Conservation (phyloP, 805 yeast species). For the Metschnikowia corniflorae region DNA sequence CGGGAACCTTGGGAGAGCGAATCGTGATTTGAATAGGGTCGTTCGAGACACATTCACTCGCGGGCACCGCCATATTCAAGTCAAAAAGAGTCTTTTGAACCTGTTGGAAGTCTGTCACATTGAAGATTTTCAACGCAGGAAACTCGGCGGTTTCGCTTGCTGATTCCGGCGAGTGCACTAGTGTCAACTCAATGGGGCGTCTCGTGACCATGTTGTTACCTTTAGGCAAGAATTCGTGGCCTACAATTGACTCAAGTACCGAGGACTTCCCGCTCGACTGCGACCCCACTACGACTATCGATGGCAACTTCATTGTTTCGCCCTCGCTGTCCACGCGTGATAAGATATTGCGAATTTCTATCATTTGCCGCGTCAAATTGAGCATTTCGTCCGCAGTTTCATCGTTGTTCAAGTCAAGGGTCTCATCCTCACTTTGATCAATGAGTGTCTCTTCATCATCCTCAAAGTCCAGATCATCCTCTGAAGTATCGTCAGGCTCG, state of each 20-base stretch:
- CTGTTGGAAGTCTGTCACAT: constrained; percentile 80
- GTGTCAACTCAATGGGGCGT: constrained; percentile 92
- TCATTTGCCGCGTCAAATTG: constrained; percentile 91
- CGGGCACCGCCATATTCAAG: constrained; percentile 88
- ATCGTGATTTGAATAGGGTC: constrained; percentile 94
- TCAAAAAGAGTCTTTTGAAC: constrained; percentile 87
- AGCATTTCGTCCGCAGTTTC: constrained; percentile 77
- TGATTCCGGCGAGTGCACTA: constrained; percentile 76
- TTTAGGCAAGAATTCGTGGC: constrained; percentile 96
- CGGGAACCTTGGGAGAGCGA: constrained; percentile 84
- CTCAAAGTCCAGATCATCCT: constrained; percentile 42
- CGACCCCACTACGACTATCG: constrained; percentile 95
- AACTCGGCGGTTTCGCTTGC: constrained; percentile 90
- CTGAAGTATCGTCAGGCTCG: constrained; percentile 34
- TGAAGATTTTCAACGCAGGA: constrained; percentile 80
- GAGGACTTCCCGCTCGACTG: constrained; percentile 98
- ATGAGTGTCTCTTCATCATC: constrained; percentile 49
- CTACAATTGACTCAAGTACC: constrained; percentile 92
- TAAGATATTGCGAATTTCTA: constrained; percentile 82
- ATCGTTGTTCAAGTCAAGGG: constrained; percentile 45
- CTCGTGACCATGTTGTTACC: constrained; percentile 98
- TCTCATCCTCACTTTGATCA: constrained; percentile 32
- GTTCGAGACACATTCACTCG: constrained; percentile 76
- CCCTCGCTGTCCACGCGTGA: constrained; percentile 65
- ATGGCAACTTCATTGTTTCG: constrained; percentile 78